Percentiles rank a stretch among this genome's conserved stretches.
phyloP scores from a whole-genome alignment of 306 rosid genomes.

The Trifolium pratense region DNA sequence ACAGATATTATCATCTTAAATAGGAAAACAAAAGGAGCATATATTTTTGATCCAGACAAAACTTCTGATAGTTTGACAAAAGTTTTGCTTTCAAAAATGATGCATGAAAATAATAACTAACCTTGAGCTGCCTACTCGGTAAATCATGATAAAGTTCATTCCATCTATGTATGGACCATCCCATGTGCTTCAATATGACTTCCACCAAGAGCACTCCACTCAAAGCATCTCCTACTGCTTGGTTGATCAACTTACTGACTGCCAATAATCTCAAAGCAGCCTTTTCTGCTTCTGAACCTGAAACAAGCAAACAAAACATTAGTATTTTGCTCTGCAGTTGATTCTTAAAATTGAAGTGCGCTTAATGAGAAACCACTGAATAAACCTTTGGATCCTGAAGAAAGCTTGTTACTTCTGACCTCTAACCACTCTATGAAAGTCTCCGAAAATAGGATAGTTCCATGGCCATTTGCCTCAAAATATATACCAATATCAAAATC shows the following conservation, averaged over 20 bases:
- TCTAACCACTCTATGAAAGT: slow-evolving; percentile 60
- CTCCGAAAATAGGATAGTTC: slow-evolving; percentile 87
- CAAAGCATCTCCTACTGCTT: slow-evolving; percentile 94
- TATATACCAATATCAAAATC: slow-evolving; percentile 85
- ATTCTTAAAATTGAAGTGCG: slow-evolving; percentile 30
- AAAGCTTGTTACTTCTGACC: slow-evolving; percentile 52
- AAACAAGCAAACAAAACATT: slow-evolving; percentile 39
- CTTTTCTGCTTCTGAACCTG: slow-evolving; percentile 72
- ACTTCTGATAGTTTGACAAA: slow-evolving; percentile 14
- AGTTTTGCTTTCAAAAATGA: slow-evolving; percentile 3
- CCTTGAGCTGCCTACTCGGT: slow-evolving; percentile 97
- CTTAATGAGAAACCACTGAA: slow-evolving; percentile 34
- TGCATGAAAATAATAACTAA: slow-evolving; percentile 36
- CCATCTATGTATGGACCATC: slow-evolving; percentile 85
- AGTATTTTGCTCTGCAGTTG: slow-evolving; percentile 21
- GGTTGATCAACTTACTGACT: slow-evolving; percentile 79
- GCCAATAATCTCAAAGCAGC: slow-evolving; percentile 84
- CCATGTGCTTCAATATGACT: slow-evolving; percentile 73
- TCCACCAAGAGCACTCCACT: slow-evolving; percentile 92
- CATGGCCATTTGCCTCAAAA: slow-evolving; percentile 99
- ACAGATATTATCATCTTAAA: slow-evolving; percentile 28
- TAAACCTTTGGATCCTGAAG: slow-evolving; percentile 61
- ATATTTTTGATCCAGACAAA: slow-evolving; percentile 28
- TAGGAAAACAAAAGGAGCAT: slow-evolving; percentile 9
- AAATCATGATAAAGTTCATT: slow-evolving; percentile 84